phyloP scores from a whole-genome alignment of 495 filamentous ascomycete species.

The Penicillium steckii region DNA sequence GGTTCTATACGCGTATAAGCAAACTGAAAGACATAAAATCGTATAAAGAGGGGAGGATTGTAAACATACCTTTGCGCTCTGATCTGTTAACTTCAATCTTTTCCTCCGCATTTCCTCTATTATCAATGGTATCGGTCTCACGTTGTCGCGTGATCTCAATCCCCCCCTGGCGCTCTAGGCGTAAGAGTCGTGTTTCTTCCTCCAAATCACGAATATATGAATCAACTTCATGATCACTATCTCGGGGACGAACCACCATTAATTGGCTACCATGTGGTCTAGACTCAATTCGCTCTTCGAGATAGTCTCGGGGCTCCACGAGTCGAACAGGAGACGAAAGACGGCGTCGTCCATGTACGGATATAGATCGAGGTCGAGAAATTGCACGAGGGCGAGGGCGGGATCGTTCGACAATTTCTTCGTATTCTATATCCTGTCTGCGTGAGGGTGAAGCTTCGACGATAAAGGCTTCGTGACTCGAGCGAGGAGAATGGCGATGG shows the following conservation, averaged over 20 bases:
- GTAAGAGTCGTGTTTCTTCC: constrained; percentile 43
- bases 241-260: constrained; percentile 52
- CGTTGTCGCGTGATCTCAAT: constrained; percentile 49
- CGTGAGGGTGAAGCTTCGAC: constrained; percentile 33
- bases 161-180: constrained; percentile 40
- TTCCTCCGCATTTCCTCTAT: constrained; percentile 50
- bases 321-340: constrained; percentile 31
- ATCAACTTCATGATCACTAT: constrained; percentile 54
- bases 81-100: constrained; percentile 64
- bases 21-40: constrained; percentile 36
- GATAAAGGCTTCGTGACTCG: constrained; percentile 27
- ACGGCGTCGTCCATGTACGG: constrained; percentile 36
- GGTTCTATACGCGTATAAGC: constrained; percentile 42
- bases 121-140: constrained; percentile 37
- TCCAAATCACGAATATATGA: constrained; percentile 60
- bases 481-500: constrained; percentile 21
- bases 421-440: constrained; percentile 24
- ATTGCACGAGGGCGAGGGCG: constrained; percentile 17
- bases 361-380: constrained; percentile 39
- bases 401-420: constrained; percentile 23
- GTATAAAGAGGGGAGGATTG: not conserved
- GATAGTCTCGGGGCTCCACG: constrained; percentile 25
- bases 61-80: constrained; percentile 80
- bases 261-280: constrained; percentile 52
- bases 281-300: constrained; percentile 42